Base-by-base conservation (phyloP, 169 alveolate genomes). In the Plasmodium vinckei region DNA sequence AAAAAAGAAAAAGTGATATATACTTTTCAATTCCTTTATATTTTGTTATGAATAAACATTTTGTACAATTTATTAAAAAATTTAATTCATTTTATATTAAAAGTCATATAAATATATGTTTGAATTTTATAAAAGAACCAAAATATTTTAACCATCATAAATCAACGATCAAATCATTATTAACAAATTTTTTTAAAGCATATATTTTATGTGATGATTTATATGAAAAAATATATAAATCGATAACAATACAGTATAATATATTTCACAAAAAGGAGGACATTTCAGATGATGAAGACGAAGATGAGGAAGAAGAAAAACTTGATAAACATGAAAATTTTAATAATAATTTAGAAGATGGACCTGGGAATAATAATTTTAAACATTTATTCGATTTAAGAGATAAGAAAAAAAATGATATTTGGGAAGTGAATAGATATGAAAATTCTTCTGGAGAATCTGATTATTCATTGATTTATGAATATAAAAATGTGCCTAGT, bases 401-500 rank as follows among this genome's bases (percentile, higher is more conserved):
- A 33, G 42, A 33, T 33, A 67, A 63, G 25, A 42, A 21, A 15
- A 47, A 67, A 1, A 60, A 72, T 12, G 44, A 15, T 23, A 69
- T 72, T 57, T 23, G 9, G 33, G 49, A 42, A 23, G 27, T 5
- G 12, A 68, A 72, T 12, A 51, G 56, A 9, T 42, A 44, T 53
- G 23, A 33, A 27, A 13, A 23, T 63, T 86, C 86, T 10, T 86
- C 87, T 25, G 71, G 91, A 47, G 86, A 86, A 46, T 86, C 91
- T 1, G 71, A 86, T 70, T 86, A 86, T 72, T 86, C 91, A 33
- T 33, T 86, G 6, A 51, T 65, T 10, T 86, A 60, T 70, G 91
- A 86, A 49, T 86, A 86, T 51, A 33, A 70, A 21, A 86, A 70
- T 60, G 87, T 86, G 0, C 91, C 91, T 15, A 86, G 91, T 56